phyloP scores from a whole-genome alignment of 2,329 filamentous ascomycete genomes.

The Colletotrichum truncatum region DNA sequence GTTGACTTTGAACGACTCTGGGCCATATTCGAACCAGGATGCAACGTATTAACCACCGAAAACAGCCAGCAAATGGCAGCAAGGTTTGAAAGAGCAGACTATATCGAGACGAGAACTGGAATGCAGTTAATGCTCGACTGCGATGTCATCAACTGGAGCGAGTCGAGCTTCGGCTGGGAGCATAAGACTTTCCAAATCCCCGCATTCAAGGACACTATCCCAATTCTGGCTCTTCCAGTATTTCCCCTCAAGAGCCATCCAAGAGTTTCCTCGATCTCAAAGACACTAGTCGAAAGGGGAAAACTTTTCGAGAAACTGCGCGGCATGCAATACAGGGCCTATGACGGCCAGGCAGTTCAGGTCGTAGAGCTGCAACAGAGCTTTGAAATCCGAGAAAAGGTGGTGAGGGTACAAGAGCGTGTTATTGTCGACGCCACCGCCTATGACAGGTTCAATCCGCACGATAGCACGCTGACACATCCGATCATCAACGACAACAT shows the following conservation, averaged over 20 bases:
- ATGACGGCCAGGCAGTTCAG: not conserved
- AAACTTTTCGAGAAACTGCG: not conserved
- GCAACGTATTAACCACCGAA: not conserved
- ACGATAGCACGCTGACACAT: conserved; percentile 4
- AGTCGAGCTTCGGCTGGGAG: not conserved
- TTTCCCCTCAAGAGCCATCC: not conserved
- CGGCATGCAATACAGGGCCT: not conserved
- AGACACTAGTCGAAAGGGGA: not conserved
- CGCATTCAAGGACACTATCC: not conserved
- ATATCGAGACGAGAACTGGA: not conserved
- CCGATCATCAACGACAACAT: conserved; percentile 41
- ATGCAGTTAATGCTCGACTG: not conserved
- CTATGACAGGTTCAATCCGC: not conserved
- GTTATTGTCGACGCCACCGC: conserved; percentile 30
- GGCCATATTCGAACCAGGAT: not conserved
- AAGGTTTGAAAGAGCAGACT: not conserved
- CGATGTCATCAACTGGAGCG: not conserved
- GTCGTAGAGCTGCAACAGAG: not conserved
- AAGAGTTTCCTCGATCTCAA: not conserved
- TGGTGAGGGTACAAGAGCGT: not conserved
- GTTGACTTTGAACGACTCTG: not conserved
- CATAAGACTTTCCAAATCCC: not conserved
- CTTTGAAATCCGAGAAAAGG: not conserved
- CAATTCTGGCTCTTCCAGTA: not conserved
- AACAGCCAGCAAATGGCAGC: not conserved